Evolutionary conservation across 257 asterid species (phyloP), one percentile per base, ranked within the genome.

Genomic region (Parsonsia alboflavescens): DNA sequence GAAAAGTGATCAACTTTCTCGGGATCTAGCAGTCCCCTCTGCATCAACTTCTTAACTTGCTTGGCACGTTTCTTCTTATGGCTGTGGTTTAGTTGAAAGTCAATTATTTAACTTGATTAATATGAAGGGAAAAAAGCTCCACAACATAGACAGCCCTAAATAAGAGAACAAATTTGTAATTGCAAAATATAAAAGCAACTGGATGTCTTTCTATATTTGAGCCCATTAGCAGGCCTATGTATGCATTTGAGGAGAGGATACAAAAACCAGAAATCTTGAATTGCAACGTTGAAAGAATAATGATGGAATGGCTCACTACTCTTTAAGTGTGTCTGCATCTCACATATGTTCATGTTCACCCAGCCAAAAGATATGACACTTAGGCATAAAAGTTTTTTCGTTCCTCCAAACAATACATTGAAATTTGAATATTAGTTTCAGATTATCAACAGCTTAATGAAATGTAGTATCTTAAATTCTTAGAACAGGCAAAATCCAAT

Each of bases 1-100:
- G 89, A 85, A 70, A 86, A 88, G 7, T 91, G 91, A 69, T 95
- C 98, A 61, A 77, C 90, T 76, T 91, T 90, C 68, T 91, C 99
- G 2, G 85, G 92, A 76, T 92, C 98, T 76, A 89, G 75, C 77
- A 81, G 75, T 39, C 97, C 96, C 84, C 88, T 81, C 76, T 83
- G 89, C 85, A 84, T 81, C 70, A 86, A 64, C 82, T 90, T 94
- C 87, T 90, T 94, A 68, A 86, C 76, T 86, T 94, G 98, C 86
- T 92, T 94, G 74, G 81, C 80, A 73, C 97, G 89, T 79, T 94
- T 94, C 71, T 87, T 86, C 79, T 85, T 84, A 78, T 92, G 97
- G 87, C 99, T 95, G 77, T 7, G 26, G 56, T 19, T 39, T 36
- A 16, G 50, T 11, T 62, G 46, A 49, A 70, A 64, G 42, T 24